Evolutionary conservation across 2,329 filamentous ascomycete genomes (phyloP).

Genomic region (Exophiala xenobiotica): DNA sequence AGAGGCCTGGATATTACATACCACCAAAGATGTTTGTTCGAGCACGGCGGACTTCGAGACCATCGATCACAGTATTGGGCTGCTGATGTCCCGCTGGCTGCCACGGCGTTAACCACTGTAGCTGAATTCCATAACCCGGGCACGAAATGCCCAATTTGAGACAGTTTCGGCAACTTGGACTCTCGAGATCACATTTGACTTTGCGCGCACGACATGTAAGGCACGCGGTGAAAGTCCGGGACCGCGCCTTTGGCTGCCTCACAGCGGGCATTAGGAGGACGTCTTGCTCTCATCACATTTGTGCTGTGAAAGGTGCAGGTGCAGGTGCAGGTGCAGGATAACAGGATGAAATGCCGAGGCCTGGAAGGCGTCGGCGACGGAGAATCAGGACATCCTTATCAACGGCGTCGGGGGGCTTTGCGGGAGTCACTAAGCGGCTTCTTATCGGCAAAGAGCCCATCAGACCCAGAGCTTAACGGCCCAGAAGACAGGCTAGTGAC

Average conservation of each 20-base stretch:
- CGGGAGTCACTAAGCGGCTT: too few relatives aligned
- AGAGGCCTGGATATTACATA: not conserved
- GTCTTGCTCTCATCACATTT: not conserved
- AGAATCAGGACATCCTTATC: too few relatives aligned
- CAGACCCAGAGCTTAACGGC: not conserved
- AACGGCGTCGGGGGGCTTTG: too few relatives aligned
- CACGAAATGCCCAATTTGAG: not conserved
- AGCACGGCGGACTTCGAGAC: conserved; percentile 2
- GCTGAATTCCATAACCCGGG: conserved; percentile 6
- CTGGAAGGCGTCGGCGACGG: conserved; percentile 11
- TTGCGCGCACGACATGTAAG: conserved; percentile 5
- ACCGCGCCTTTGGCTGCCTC: conserved; percentile 3
- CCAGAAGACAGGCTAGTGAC: too few relatives aligned
- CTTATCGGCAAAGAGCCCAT: not conserved
- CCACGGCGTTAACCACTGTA: conserved; percentile 8
- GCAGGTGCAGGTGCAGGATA: not conserved
- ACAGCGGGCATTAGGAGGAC: not conserved
- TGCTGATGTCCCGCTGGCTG: not conserved
- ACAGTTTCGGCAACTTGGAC: conserved; percentile 8
- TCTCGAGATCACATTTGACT: conserved; percentile 9
- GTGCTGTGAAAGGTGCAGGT: not conserved
- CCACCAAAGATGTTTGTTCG: conserved; percentile 12
- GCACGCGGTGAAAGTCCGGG: conserved; percentile 10
- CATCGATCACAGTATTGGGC: not conserved
- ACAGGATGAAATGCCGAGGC: not conserved